Conservation (phyloP, 2,329 filamentous ascomycete species). For the Fusarium incarnatum region DNA sequence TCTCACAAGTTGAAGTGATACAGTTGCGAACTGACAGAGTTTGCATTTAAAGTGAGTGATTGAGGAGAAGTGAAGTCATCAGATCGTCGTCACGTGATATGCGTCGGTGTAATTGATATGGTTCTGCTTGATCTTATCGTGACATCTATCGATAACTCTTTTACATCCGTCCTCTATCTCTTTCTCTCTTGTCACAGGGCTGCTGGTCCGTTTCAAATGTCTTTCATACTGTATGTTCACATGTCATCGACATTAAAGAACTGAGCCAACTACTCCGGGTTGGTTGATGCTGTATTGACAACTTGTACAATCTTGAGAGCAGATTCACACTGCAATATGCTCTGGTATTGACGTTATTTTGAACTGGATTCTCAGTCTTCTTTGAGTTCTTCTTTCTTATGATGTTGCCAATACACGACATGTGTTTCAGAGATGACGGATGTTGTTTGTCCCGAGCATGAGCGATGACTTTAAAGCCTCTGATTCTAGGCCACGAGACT, state of each 20-base stretch:
- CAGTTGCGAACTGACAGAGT: conserved; percentile 11
- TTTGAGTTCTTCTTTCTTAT: background rate
- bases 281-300: background rate
- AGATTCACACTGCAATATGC: background rate
- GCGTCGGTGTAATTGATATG: background rate
- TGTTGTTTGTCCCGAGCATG: background rate
- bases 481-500: background rate
- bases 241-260: background rate
- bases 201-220: fast-evolving
- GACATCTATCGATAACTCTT: background rate
- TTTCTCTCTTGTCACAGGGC: no score
- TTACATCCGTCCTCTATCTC: background rate
- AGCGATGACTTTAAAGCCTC: background rate
- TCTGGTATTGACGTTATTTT: background rate
- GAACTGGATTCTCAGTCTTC: fast-evolving
- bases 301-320: background rate
- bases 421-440: background rate
- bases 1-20: background rate
- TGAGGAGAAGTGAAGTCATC: conserved; percentile 32
- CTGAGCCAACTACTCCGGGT: background rate
- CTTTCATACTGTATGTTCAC: background rate
- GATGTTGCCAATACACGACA: background rate
- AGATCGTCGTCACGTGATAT: conserved; percentile 21
- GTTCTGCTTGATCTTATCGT: background rate
- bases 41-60: conserved; percentile 7